A percentile compares a stretch with the other conserved stretches of the same genome.
These are phyloP conservation scores for Termitomyces sp. DNA, from an alignment of 768 basidiomycete species.

Conservation along the genomic window DNA sequence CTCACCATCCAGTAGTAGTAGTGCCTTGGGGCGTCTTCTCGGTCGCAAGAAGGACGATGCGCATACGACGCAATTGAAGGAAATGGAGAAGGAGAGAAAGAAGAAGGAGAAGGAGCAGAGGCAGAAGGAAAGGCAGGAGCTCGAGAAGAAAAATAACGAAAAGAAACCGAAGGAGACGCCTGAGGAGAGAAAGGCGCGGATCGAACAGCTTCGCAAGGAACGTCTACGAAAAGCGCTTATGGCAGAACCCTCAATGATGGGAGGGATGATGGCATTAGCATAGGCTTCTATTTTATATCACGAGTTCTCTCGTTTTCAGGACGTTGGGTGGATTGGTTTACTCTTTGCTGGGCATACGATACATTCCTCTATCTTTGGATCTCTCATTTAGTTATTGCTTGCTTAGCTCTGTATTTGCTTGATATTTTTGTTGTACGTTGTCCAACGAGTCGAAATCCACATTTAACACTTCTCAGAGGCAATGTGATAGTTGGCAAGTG, in stretches of 20 bases:
- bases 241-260: conserved; percentile 11
- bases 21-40: conserved; percentile 18
- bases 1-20: conserved; percentile 11
- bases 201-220: conserved; percentile 1
- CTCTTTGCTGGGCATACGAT: neutral
- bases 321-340: neutral
- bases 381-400: conserved; percentile 2
- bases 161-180: conserved; percentile 16
- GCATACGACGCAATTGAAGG: neutral
- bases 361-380: conserved; percentile 4
- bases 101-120: conserved; percentile 25
- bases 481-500: neutral
- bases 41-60: conserved; percentile 13
- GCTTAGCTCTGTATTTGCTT: conserved; percentile 3
- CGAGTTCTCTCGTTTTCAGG: neutral
- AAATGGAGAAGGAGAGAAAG: conserved; percentile 24
- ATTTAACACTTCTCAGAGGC: neutral
- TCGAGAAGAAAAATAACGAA: conserved; percentile 7
- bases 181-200: conserved; percentile 13
- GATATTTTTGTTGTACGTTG: neutral
- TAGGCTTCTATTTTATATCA: neutral
- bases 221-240: conserved; percentile 4
- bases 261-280: conserved; percentile 12
- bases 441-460: neutral
- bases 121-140: conserved; percentile 30